Evolutionary conservation across 2,329 filamentous ascomycete species (phyloP), one percentile per base, ranked within the genome.

Genomic region (Thielaviopsis punctulata): DNA sequence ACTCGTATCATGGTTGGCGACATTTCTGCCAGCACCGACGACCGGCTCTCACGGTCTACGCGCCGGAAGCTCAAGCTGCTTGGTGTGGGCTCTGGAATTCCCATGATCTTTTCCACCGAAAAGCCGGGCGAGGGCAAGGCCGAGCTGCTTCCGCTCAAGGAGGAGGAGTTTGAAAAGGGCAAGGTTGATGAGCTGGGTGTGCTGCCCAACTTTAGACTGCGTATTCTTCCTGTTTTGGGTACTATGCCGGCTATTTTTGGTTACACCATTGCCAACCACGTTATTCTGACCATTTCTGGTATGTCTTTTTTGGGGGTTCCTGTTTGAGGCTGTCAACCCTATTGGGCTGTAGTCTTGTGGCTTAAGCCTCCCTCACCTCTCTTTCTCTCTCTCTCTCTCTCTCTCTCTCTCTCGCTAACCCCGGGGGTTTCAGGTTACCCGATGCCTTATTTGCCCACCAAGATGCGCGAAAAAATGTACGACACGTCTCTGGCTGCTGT

Each of bases 241-340:
- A 98, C 92, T 0, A 95, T 98, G 89, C 92, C 92, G 0, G 90
- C 92, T 2, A 82, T 96, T 1, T 98, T 98, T 64, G 92, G 92
- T 8, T 84, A 95, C 52, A 85, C 84, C 0, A 79, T 86, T 8
- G 92, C 92, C 3, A 98, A 96, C 66, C 87, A 96, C 63, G 80
- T 96, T 55, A 90, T 98, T 58, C 75, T 94, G 52, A 78, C 80
- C 54, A 77, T 96, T 46, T 71, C 75, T 5, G 70, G 70, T 70
- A 60, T 15, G 56, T 52, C 7, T 1, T 1, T 33, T 4, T 5
- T 25, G 39, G 24, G 48, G 47, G 22, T 23, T 10, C 45, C 25
- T 18, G 24, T 15, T 18, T 36, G n/a, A n/a, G n/a, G n/a, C n/a
- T n/a, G n/a, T n/a, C n/a, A n/a, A n/a, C n/a, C n/a, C n/a, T n/a